phyloP scores from a whole-genome alignment of 2,329 filamentous ascomycete species.

The Huntiella moniliformis region DNA sequence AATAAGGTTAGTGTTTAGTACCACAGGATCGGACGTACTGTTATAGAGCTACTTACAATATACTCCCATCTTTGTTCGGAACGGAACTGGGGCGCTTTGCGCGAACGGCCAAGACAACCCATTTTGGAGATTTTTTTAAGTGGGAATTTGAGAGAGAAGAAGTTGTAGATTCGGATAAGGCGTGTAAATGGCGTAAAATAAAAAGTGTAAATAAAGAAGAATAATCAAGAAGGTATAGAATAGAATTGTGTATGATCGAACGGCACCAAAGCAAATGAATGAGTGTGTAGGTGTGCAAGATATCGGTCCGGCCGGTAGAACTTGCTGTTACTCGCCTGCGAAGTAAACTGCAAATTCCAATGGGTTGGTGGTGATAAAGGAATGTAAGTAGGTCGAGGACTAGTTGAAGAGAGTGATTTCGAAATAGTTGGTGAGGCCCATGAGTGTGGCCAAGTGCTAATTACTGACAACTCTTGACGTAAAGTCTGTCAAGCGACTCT shows the following conservation, averaged over 20 bases:
- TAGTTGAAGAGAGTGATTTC: not conserved
- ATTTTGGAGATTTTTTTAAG: constrained; percentile 23
- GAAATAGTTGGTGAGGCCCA: not conserved
- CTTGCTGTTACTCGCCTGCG: constrained; percentile 12
- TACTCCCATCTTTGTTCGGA: constrained; percentile 92
- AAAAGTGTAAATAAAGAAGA: not conserved
- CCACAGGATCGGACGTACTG: not conserved
- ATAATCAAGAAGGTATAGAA: constrained; percentile 12
- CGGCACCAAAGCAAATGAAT: not conserved
- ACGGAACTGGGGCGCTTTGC: constrained; percentile 44
- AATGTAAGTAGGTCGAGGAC: not conserved
- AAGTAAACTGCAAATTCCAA: constrained; percentile 6
- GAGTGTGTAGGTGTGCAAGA: constrained; percentile 2
- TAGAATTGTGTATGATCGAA: not conserved
- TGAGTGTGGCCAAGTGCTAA: not conserved
- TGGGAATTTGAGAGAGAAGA: constrained; percentile 15
- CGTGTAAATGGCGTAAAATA: constrained; percentile 7
- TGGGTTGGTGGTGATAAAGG: not conserved
- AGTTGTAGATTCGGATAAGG: constrained; percentile 1
- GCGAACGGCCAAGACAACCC: constrained; percentile 44
- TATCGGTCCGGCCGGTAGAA: constrained; percentile 11
- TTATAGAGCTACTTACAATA: constrained; percentile 40
- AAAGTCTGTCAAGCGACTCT: not conserved
- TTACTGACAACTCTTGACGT: not conserved
- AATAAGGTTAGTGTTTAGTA: not conserved